Evolutionary conservation across 352 stramenopile species (phyloP).

Genomic region (Chloridella minuta): DNA sequence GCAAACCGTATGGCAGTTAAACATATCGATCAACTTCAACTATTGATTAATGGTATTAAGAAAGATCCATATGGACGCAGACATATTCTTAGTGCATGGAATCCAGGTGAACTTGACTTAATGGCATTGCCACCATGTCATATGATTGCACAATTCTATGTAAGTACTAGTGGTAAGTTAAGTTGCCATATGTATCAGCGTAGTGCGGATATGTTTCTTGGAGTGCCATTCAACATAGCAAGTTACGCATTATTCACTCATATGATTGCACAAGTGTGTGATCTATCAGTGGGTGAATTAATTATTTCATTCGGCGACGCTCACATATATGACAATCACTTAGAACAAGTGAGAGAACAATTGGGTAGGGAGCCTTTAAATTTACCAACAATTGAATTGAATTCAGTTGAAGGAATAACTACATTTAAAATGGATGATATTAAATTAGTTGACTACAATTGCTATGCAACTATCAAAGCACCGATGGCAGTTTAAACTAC

Average conservation of each 20-base stretch:
- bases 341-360: slow-evolving; percentile 84
- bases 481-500: no score
- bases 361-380: slow-evolving; percentile 58
- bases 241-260: slow-evolving; percentile 85
- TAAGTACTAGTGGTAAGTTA: slow-evolving; percentile 40
- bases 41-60: slow-evolving; percentile 87
- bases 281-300: slow-evolving; percentile 62
- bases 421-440: no score
- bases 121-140: slow-evolving; percentile 98
- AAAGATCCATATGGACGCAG: slow-evolving; percentile 76
- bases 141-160: slow-evolving; percentile 42
- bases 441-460: no score
- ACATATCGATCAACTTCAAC: slow-evolving; percentile 81
- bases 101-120: slow-evolving; percentile 48
- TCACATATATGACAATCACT: slow-evolving; percentile 97
- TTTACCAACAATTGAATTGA: no score
- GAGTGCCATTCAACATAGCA: slow-evolving; percentile 99
- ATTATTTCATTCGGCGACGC: slow-evolving; percentile 93
- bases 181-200: slow-evolving; percentile 89
- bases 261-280: slow-evolving; percentile 70
- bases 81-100: slow-evolving; percentile 95
- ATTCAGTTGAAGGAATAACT: no score
- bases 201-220: slow-evolving; percentile 94
- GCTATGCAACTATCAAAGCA: no score
- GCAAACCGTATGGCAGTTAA: slow-evolving; percentile 75